These are phyloP conservation scores for Aspergillus indologenus DNA, from an alignment of 495 filamentous ascomycete species.

Conservation along the genomic window DNA sequence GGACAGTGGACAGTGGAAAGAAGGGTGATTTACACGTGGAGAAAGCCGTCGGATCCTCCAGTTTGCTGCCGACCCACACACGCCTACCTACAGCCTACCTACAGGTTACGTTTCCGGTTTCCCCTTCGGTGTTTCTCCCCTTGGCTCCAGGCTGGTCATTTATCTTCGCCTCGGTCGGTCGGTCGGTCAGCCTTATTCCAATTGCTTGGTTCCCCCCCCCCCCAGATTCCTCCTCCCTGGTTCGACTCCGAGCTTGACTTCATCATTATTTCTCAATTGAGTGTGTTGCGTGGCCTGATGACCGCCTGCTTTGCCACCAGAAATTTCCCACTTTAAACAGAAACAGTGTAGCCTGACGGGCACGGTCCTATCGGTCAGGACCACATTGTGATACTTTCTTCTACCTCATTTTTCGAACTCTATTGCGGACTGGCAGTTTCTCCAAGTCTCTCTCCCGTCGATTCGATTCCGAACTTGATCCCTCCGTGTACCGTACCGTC, in stretches of 20 bases:
- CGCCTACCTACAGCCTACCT: neutral
- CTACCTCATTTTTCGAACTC: neutral
- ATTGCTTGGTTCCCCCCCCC: neutral
- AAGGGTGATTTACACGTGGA: conserved; percentile 3
- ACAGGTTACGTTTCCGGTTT: conserved; percentile 6
- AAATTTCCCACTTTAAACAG: conserved; percentile 7
- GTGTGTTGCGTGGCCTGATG: neutral
- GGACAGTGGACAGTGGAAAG: too few species aligned
- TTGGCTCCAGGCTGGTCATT: neutral
- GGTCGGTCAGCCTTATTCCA: neutral
- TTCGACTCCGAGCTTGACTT: neutral
- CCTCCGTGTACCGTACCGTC: neutral
- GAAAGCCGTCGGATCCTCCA: neutral
- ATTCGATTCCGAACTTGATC: neutral
- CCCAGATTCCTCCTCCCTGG: neutral
- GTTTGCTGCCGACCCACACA: conserved; percentile 2
- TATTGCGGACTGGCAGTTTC: conserved; percentile 6
- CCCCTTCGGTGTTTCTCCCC: neutral
- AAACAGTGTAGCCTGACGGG: conserved; percentile 28
- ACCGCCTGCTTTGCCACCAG: neutral
- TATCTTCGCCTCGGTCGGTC: neutral
- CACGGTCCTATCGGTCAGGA: conserved; percentile 15
- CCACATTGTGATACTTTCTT: conserved; percentile 8
- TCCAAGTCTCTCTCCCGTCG: conserved; percentile 7
- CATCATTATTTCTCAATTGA: neutral